Percentiles rank a stretch among this genome's conserved stretches.
Evolutionary conservation across 805 yeast species (phyloP).

Genomic region (Yarrowia porcina): DNA sequence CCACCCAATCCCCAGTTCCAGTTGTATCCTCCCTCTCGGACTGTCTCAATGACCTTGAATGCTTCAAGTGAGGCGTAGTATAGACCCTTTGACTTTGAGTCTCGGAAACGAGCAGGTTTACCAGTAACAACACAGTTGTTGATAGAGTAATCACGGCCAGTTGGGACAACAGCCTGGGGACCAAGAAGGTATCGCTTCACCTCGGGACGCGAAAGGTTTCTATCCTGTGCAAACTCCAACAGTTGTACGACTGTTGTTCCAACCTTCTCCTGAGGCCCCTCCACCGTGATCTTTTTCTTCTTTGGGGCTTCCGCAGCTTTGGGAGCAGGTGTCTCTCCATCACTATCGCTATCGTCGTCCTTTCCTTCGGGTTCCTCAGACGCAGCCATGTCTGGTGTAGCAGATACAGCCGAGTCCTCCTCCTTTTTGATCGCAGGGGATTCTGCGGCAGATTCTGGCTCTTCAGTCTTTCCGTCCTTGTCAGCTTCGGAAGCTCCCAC

Average conservation of each 20-base stretch:
- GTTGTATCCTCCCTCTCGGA: constrained; percentile 48
- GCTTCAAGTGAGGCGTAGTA: constrained; percentile 83
- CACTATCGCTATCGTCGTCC: constrained; percentile 5
- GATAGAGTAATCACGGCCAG: constrained; percentile 28
- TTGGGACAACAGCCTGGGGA: constrained; percentile 19
- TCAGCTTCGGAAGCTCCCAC: background rate
- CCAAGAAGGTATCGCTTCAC: constrained; percentile 31
- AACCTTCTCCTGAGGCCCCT: constrained; percentile 6
- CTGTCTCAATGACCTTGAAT: constrained; percentile 57
- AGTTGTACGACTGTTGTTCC: background rate
- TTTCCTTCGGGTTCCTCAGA: constrained; percentile 13
- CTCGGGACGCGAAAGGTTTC: constrained; percentile 31
- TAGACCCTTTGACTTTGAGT: constrained; percentile 74
- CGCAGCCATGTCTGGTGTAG: background rate
- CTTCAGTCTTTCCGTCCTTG: background rate
- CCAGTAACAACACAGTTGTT: constrained; percentile 72
- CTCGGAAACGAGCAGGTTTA: constrained; percentile 74
- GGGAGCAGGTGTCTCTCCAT: constrained; percentile 1
- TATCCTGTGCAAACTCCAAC: constrained; percentile 33
- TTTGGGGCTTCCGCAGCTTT: background rate
- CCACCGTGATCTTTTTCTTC: background rate
- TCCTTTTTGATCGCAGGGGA: background rate
- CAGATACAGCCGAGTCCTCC: background rate
- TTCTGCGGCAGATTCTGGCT: background rate
- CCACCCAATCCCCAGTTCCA: constrained; percentile 52